Evolutionary conservation across 805 yeast genomes (phyloP).

Genomic region (Tetrapisispora taiwanensis): DNA sequence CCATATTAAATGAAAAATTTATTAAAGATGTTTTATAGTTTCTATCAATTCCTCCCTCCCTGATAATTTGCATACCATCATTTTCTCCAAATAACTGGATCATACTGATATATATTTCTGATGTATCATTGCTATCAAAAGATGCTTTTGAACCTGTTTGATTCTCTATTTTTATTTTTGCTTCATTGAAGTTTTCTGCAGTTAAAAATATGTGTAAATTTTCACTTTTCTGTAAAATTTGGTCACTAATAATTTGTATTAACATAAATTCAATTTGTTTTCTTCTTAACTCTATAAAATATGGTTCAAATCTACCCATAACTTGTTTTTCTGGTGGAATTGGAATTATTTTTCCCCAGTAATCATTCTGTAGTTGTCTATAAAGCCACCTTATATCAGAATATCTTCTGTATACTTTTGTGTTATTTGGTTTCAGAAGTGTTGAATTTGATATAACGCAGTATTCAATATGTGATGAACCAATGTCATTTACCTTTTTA

Average conservation of each 20-base stretch:
- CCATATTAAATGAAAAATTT: slow-evolving; percentile 52
- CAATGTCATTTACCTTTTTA: slow-evolving; percentile 77
- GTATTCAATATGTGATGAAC: slow-evolving; percentile 83
- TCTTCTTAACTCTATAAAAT: slow-evolving; percentile 78
- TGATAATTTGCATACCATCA: slow-evolving; percentile 23
- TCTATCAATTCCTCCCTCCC: slow-evolving; percentile 28
- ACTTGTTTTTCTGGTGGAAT: slow-evolving; percentile 95
- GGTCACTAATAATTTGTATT: slow-evolving; percentile 49
- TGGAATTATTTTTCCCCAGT: slow-evolving; percentile 86
- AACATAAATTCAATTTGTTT: slow-evolving; percentile 82
- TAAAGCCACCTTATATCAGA: slow-evolving; percentile 91
- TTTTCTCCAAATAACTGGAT: slow-evolving; percentile 24
- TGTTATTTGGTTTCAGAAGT: slow-evolving; percentile 29
- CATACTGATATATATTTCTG: slow-evolving; percentile 28
- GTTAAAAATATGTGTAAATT: slow-evolving; percentile 74
- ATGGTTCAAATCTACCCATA: slow-evolving; percentile 83
- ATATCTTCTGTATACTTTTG: slow-evolving; percentile 71
- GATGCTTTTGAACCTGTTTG: slow-evolving; percentile 46
- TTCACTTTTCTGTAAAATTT: slow-evolving; percentile 51
- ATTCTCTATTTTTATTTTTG: slow-evolving; percentile 61
- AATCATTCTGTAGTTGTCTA: slow-evolving; percentile 72
- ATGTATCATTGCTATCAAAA: slow-evolving; percentile 31
- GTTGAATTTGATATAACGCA: slow-evolving; percentile 54
- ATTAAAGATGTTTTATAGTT: slow-evolving; percentile 62
- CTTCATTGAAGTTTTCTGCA: slow-evolving; percentile 56